Conservation (phyloP, 441 rosid species). For the Corymbia calophylla region DNA sequence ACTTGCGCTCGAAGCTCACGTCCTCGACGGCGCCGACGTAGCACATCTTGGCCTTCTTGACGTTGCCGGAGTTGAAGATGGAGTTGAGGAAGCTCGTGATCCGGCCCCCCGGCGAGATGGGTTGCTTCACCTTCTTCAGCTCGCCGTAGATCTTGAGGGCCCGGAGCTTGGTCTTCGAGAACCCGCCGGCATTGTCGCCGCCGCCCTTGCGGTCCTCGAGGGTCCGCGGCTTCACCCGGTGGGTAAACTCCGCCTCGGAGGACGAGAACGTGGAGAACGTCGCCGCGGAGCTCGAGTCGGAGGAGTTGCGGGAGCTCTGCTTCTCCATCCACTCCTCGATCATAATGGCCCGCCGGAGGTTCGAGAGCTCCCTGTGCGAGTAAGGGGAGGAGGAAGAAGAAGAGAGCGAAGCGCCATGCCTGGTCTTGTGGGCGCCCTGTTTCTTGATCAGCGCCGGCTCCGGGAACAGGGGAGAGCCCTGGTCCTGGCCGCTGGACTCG, state of each 20-base stretch:
- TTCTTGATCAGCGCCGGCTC: slow-evolving; percentile 9
- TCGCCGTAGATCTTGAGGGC: slow-evolving; percentile 49
- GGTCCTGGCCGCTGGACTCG: slow-evolving; percentile 22
- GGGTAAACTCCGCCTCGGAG: slow-evolving; percentile 31
- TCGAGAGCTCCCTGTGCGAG: background rate
- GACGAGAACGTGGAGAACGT: slow-evolving; percentile 29
- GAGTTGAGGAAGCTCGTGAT: slow-evolving; percentile 60
- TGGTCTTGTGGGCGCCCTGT: background rate
- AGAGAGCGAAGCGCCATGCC: background rate
- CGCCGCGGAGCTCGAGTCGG: slow-evolving; percentile 40
- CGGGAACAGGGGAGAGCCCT: background rate
- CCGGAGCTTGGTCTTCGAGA: slow-evolving; percentile 39
- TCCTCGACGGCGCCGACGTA: slow-evolving; percentile 49
- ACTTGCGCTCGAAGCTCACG: slow-evolving; percentile 44
- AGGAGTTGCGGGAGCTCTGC: slow-evolving; percentile 5
- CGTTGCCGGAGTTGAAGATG: slow-evolving; percentile 58
- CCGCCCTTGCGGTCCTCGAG: slow-evolving; percentile 6
- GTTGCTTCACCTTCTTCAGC: slow-evolving; percentile 62
- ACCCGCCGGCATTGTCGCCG: slow-evolving; percentile 22
- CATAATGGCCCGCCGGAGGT: slow-evolving; percentile 27
- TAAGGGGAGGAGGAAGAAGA: background rate
- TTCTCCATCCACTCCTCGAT: slow-evolving; percentile 50
- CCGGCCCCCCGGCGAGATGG: slow-evolving; percentile 65
- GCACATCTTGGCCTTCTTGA: slow-evolving; percentile 69
- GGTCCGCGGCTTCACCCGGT: background rate